Conservation (phyloP, 1,139 yeast genomes). For the Suhomyces maxii region DNA sequence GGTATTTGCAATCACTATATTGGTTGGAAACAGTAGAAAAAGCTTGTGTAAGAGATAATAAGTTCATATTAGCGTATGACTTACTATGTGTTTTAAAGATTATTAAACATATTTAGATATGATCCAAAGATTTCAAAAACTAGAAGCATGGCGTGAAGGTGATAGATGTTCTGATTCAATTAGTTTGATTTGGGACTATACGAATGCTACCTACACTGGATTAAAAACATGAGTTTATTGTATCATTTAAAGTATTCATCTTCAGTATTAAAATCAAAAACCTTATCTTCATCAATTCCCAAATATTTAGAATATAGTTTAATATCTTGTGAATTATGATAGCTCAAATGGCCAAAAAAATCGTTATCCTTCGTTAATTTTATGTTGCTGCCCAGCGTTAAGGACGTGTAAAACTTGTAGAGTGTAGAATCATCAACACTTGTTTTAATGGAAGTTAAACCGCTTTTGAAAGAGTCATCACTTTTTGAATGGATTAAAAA, state of each 20-base stretch:
- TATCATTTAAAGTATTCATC: conserved; percentile 29
- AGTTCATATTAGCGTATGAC: too few relatives aligned
- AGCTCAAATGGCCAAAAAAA: background rate
- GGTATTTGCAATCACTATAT: too few relatives aligned
- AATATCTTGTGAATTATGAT: conserved; percentile 18
- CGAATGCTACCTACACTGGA: background rate
- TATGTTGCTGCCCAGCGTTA: background rate
- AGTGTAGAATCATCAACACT: conserved; percentile 18
- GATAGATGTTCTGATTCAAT: too few relatives aligned
- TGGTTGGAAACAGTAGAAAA: too few relatives aligned
- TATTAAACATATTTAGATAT: too few relatives aligned
- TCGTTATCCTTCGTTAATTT: background rate
- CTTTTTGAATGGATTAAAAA: background rate
- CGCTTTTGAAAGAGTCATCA: background rate
- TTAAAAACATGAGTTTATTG: background rate
- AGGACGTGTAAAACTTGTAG: conserved; percentile 17
- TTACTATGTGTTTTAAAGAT: too few relatives aligned
- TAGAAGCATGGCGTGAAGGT: too few relatives aligned
- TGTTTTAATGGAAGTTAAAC: conserved; percentile 5
- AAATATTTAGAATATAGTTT: conserved; percentile 26
- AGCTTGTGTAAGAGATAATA: too few relatives aligned
- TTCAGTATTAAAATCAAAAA: conserved; percentile 25
- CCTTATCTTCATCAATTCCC: conserved; percentile 27
- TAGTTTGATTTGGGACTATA: background rate
- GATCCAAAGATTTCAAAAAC: too few relatives aligned